A percentile compares a stretch with the other conserved stretches of the same genome.
phyloP scores from a whole-genome alignment of 306 rosid species.

The Bauhinia variegata region DNA sequence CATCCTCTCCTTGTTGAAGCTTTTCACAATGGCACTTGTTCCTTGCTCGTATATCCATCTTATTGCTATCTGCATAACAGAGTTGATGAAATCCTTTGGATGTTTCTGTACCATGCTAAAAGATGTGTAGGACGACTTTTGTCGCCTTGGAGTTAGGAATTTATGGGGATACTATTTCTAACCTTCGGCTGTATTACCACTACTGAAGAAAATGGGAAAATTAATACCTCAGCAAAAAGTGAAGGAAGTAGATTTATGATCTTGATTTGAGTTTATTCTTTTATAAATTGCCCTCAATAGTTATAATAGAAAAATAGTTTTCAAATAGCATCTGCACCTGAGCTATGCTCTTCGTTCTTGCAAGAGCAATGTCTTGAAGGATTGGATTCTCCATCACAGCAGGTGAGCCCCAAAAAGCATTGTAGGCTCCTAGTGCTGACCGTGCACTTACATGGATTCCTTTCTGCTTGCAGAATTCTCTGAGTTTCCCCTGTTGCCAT shows the following conservation, averaged over 20 bases:
- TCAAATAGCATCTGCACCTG: slow-evolving; percentile 32
- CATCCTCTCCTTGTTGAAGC: slow-evolving; percentile 60
- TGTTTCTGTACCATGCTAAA: neutral
- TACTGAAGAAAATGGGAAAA: too few species aligned
- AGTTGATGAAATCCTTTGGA: neutral
- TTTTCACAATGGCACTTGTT: slow-evolving; percentile 37
- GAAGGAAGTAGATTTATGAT: too few species aligned
- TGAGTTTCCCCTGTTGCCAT: neutral
- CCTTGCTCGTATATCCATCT: slow-evolving; percentile 43
- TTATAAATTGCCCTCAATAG: neutral
- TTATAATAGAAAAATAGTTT: neutral
- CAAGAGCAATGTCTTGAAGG: slow-evolving; percentile 41
- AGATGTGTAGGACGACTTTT: too few species aligned
- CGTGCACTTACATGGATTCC: neutral
- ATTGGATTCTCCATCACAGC: slow-evolving; percentile 44
- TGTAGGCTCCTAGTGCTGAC: neutral
- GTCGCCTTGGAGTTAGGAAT: too few species aligned
- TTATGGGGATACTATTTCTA: too few species aligned
- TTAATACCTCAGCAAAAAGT: too few species aligned
- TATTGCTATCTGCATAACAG: slow-evolving; percentile 32
- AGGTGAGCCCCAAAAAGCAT: slow-evolving; percentile 2
- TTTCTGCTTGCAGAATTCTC: neutral
- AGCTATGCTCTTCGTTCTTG: slow-evolving; percentile 37
- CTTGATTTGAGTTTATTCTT: too few species aligned
- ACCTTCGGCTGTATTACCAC: too few species aligned